These are phyloP conservation scores for Cryptococcus sp. DNA, from an alignment of 1,284 basidiomycete genomes.

Conservation along the genomic window DNA sequence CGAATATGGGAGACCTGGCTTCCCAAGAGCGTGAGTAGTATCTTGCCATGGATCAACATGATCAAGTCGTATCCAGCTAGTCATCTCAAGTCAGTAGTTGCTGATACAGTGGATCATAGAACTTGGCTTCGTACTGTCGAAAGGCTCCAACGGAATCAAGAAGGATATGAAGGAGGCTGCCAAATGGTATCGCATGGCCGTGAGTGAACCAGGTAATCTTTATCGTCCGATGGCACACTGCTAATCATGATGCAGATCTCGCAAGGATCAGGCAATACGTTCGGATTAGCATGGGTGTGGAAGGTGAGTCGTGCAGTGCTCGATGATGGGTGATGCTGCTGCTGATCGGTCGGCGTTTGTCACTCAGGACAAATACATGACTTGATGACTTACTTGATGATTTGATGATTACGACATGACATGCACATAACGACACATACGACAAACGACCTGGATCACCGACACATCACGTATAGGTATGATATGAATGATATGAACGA, in stretches of 20 bases:
- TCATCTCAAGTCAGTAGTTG: neutral
- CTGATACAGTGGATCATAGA: slow-evolving; percentile 30
- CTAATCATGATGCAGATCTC: slow-evolving; percentile 18
- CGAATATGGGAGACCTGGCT: slow-evolving; percentile 46
- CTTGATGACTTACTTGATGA: slow-evolving; percentile 10
- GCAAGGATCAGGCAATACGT: slow-evolving; percentile 41
- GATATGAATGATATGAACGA: neutral
- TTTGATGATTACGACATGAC: neutral
- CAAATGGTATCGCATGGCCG: slow-evolving; percentile 52
- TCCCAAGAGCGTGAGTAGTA: slow-evolving; percentile 51
- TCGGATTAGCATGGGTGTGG: slow-evolving; percentile 54
- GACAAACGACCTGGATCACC: neutral
- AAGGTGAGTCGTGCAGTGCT: slow-evolving; percentile 34
- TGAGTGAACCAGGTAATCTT: slow-evolving; percentile 12
- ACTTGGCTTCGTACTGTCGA: slow-evolving; percentile 48
- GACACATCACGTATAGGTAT: neutral
- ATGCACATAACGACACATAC: neutral
- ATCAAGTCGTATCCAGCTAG: no score
- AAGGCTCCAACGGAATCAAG: slow-evolving; percentile 48
- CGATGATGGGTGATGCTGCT: neutral
- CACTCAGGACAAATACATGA: slow-evolving; percentile 20
- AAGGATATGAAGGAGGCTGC: slow-evolving; percentile 54
- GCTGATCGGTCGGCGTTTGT: neutral
- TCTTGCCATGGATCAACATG: neutral
- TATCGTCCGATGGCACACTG: neutral